Evolutionary conservation across 345 rosid genomes (phyloP).

Genomic region (Pseudoturritis turrita): DNA sequence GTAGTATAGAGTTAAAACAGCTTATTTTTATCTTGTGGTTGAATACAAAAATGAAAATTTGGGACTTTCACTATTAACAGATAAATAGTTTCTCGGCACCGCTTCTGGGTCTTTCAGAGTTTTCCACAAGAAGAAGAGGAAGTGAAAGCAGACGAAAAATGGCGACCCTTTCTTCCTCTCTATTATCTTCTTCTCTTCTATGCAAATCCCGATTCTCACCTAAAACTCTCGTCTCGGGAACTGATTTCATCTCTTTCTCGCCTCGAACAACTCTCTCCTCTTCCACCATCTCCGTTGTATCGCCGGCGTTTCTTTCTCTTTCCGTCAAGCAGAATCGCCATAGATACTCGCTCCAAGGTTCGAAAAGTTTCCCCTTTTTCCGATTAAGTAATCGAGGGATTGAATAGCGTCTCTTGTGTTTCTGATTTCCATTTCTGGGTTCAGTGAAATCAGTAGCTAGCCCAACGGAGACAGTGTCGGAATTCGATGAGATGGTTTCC

Average conservation of each 20-base stretch:
- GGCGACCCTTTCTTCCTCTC: constrained; percentile 41
- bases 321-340: constrained; percentile 37
- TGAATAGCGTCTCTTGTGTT: background rate
- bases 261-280: constrained; percentile 25
- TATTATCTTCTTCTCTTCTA: constrained; percentile 34
- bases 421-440: constrained; percentile 18
- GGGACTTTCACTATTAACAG: no score
- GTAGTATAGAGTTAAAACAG: background rate
- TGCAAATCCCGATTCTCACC: constrained; percentile 17
- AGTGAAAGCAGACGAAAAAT: constrained; percentile 23
- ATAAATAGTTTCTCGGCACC: background rate
- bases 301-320: constrained; percentile 31
- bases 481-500: constrained; percentile 84
- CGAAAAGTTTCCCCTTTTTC: background rate
- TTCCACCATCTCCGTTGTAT: constrained; percentile 11
- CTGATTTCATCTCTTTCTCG: constrained; percentile 40
- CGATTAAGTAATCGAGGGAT: background rate
- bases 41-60: background rate
- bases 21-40: background rate
- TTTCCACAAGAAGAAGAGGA: background rate
- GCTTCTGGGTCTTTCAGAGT: background rate
- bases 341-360: constrained; percentile 49
- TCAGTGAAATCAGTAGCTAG: constrained; percentile 85
- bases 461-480: constrained; percentile 62
- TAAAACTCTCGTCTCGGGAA: constrained; percentile 14